Base-by-base conservation (phyloP, 352 stramenopile species). In the Saprolegnia parasitica region DNA sequence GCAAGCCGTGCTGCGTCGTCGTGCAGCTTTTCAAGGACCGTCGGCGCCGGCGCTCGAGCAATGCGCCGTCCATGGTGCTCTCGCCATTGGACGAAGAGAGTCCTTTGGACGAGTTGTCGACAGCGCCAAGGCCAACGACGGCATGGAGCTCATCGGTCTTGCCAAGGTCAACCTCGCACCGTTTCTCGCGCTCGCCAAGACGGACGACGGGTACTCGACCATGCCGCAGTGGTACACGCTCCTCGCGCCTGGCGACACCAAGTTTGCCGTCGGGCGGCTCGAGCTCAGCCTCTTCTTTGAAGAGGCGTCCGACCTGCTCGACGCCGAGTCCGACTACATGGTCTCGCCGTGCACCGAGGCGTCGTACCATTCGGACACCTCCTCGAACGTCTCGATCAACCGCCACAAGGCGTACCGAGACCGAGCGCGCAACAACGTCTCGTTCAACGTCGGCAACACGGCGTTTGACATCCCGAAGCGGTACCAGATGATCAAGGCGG, bases 131-230 rank as follows among this genome's bases (percentile, higher is more conserved):
- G 13, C 42, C 18, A 32, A 67, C 11, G 37, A 54, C 2, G n/a
- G 23, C 35, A 54, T 40, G 40, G 83, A 89, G 67, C 71, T 95
- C 32, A 67, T 95, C 32, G 87, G 86, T 23, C 86, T 95, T 10
- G 86, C 86, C 23, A 95, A 94, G 71, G 87, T 95, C 21, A 95
- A 95, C 58, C 68, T 95, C 47, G 87, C 87, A 20, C 87, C 87
- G n/a, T 95, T 94, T 72, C 72, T 95, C 55, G 87, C 87, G 1
- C 75, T 95, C 35, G 87, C 86, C 16, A 92, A 83, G 67, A 86
- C 84, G n/a, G 77, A 84, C 42, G 90, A 83, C 0, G 87, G 92
- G 39, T 81, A 85, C 16, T 82, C 92, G 67, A 49, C 13, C 42
- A 24, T 71, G 37, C 63, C 63, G 46, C 63, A 71, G 42, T 71